Base-by-base conservation (phyloP, 2,329 filamentous ascomycete species). In the Sarocladium oryzae region DNA sequence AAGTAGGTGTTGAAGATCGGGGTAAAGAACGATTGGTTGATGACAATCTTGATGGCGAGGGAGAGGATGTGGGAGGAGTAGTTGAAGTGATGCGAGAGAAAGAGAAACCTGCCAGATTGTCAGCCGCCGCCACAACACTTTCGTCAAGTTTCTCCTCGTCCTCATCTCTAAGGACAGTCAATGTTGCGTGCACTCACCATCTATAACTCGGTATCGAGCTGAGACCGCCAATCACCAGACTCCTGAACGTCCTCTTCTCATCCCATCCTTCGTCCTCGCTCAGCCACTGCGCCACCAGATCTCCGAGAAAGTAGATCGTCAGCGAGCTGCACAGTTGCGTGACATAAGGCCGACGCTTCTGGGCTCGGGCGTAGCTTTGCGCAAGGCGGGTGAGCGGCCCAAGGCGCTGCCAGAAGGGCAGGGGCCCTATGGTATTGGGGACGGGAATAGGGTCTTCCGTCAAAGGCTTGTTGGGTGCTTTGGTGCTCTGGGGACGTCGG, bases 1-100 rank as follows among this genome's bases (percentile, higher is more conserved):
- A 95, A 95, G 67, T 88, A 89, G 21, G 81, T 77, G 67, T 88
- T 92, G 73, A 95, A 95, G 9, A 87, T 61, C 1, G 92, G 89
- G 1, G 91, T 89, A 70, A 95, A 96, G 59, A 82, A 70, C 11
- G 79, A 65, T 69, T 96, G 91, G 68, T 90, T 93, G 33, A 96
- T 77, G 36, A 77, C 64, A 53, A 96, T 88, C 69, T 96, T 95
- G 52, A 82, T 82, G 26, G 75, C 74, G 28, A 96, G 75, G 2
- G 86, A 90, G 46, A 88, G 67, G 33, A 79, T 59, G 58, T 84
- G 85, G 26, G 87, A 91, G 7, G 81, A 59, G 68, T 88, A 95
- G 71, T 96, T 96, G 78, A 96, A 96, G 68, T 84, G 78, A 53
- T 81, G 76, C 37, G 86, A 85, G 13, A 96, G 78, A 69, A 85